Percentiles rank a stretch among this genome's conserved stretches.
Evolutionary conservation across 1,284 basidiomycete genomes (phyloP).

Genomic region (Marasmius oreades): DNA sequence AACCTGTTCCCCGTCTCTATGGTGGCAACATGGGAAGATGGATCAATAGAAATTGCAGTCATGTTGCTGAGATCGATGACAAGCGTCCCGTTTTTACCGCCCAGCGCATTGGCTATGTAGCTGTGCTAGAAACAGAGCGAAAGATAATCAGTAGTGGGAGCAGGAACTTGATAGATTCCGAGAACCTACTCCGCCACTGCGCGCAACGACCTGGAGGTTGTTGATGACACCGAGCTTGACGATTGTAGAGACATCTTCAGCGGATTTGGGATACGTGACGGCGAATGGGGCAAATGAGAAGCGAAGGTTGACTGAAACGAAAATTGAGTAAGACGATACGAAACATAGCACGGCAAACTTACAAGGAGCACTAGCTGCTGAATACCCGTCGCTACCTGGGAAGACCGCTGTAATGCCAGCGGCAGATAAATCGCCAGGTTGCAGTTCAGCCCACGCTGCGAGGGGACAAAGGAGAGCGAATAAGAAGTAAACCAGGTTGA

Average conservation of each 20-base stretch:
- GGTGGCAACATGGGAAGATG: constrained; percentile 11
- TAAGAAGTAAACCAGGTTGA: too few relatives aligned
- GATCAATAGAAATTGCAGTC: constrained; percentile 18
- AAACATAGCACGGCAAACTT: constrained; percentile 8
- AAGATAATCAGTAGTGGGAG: constrained; percentile 19
- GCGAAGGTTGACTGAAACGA: not conserved
- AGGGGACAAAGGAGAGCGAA: too few relatives aligned
- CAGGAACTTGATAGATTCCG: constrained; percentile 14
- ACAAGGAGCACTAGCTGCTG: constrained; percentile 29
- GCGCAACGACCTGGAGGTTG: not conserved
- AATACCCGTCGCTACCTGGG: constrained; percentile 12
- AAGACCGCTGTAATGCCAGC: constrained; percentile 15
- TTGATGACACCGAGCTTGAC: not conserved
- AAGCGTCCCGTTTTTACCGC: constrained; percentile 21
- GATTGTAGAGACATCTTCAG: not conserved
- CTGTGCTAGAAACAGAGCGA: constrained; percentile 9
- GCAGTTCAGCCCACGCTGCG: too few relatives aligned
- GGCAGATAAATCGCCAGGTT: not conserved
- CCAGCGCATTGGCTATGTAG: constrained; percentile 25
- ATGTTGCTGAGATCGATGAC: constrained; percentile 25
- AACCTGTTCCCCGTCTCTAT: constrained; percentile 24
- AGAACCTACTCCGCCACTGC: not conserved
- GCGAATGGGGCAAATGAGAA: not conserved
- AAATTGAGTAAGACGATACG: not conserved
- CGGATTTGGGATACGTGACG: not conserved